Evolutionary conservation across 2,329 filamentous ascomycete species (phyloP), one percentile per base, ranked within the genome.

Genomic region (Trichophyton equinum): DNA sequence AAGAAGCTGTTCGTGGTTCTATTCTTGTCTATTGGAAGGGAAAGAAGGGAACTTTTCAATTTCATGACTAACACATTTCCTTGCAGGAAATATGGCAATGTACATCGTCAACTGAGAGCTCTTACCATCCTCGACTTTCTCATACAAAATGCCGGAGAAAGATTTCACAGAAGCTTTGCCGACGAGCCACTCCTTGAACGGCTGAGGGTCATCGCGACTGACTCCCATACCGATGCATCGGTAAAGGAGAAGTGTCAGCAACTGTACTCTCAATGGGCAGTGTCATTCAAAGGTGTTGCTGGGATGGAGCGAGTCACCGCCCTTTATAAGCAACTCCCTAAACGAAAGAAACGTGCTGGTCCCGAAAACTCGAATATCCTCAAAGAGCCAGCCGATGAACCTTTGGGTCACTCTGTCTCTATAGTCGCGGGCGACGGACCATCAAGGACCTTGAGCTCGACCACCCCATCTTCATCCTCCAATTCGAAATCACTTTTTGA

Each of bases 111-210:
- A 74, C 81, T 97, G 38, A 85, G 94, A 62, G 88, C 94, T 40
- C 82, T 99, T 22, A 87, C 88, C 9, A 86, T 99, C 57, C 82
- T 99, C 1, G 94, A 99, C 72, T 91, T 89, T 47, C 80, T 99
- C 44, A 94, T 99, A 63, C 89, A 96, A 71, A 99, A 99, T 76
- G 91, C 91, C 1, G 92, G 92, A 1, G 81, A 87, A 11, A 84
- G 87, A 11, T 96, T 97, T 71, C 88, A 96, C 73, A 85, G 89
- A 57, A 82, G 83, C 15, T 96, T 97, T 72, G 88, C 86, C 8
- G 92, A 99, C 69, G 91, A 96, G 71, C 88, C 91, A 33, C 79
- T 99, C 44, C 82, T 99, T 63, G 94, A 99, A 75, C 87, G 94
- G 25, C 80, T 99, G 59, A 85, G 94, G 22, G 86, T 97, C 38